These are phyloP conservation scores for Daldinia sp. DNA, from an alignment of 2,329 filamentous ascomycete species.

Conservation along the genomic window DNA sequence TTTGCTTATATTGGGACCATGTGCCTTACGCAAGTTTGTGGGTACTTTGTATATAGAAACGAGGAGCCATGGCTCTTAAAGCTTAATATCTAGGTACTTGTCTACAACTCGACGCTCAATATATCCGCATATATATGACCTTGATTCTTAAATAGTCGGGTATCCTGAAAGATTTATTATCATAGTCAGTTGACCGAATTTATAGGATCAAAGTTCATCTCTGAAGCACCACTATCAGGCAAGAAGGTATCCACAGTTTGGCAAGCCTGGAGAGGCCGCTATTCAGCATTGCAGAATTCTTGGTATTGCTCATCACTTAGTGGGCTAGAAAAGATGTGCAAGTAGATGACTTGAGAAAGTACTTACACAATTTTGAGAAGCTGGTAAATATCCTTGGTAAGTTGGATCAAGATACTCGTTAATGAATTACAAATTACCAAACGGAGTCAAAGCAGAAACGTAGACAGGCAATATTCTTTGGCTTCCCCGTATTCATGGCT, in stretches of 20 bases:
- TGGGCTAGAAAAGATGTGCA: slow-evolving; percentile 8
- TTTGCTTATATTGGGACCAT: not conserved
- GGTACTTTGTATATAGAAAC: not conserved
- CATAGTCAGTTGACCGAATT: slow-evolving; percentile 11
- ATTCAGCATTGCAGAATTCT: slow-evolving; percentile 56
- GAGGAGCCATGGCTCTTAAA: not conserved
- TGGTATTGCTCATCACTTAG: slow-evolving; percentile 51
- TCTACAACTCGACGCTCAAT: not conserved
- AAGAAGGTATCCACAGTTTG: slow-evolving; percentile 51
- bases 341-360: not conserved
- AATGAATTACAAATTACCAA: not conserved
- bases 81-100: not conserved
- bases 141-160: not conserved
- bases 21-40: not conserved
- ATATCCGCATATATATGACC: not conserved
- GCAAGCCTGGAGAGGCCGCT: slow-evolving; percentile 43
- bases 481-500: not conserved
- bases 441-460: too few species aligned
- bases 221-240: slow-evolving; percentile 46
- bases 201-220: not conserved
- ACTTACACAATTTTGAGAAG: not conserved
- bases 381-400: not conserved
- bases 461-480: not conserved
- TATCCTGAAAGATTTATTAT: not conserved
- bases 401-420: not conserved